phyloP scores from a whole-genome alignment of 495 filamentous ascomycete genomes.

The Hypomontagnella submonticulosa region DNA sequence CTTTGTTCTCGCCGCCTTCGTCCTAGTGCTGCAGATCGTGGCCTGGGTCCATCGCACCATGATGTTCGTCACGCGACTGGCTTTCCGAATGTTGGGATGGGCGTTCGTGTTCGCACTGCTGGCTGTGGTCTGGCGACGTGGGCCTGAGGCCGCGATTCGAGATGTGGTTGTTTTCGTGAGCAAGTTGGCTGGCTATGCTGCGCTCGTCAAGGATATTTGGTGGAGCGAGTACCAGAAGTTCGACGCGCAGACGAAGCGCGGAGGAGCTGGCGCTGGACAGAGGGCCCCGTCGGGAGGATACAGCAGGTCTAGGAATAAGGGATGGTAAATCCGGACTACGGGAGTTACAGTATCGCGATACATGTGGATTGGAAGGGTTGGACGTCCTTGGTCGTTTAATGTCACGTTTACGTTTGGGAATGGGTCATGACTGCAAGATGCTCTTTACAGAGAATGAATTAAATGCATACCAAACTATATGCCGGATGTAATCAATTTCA shows the following conservation, averaged over 20 bases:
- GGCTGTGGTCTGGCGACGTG: constrained; percentile 70
- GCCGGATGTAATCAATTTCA: constrained; percentile 20
- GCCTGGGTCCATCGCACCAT: constrained; percentile 72
- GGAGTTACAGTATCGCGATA: no score
- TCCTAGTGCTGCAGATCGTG: constrained; percentile 74
- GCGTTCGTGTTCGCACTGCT: constrained; percentile 59
- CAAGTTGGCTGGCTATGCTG: constrained; percentile 58
- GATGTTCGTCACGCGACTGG: constrained; percentile 76
- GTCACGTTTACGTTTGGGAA: constrained; percentile 8
- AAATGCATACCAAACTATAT: constrained; percentile 12
- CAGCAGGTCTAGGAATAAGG: constrained; percentile 44
- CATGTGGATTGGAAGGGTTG: constrained; percentile 9
- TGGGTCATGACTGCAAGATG: constrained; percentile 23
- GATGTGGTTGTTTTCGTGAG: constrained; percentile 60
- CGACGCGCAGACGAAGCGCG: constrained; percentile 50
- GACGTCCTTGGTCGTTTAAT: not conserved
- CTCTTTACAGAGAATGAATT: constrained; percentile 33
- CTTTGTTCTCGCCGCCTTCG: constrained; percentile 62
- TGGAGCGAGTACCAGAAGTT: constrained; percentile 64
- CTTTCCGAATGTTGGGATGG: constrained; percentile 69
- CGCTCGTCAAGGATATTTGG: constrained; percentile 66
- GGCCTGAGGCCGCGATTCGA: constrained; percentile 66
- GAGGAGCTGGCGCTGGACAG: constrained; percentile 33
- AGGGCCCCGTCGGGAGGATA: constrained; percentile 37
- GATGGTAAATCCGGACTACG: constrained; percentile 34